Evolutionary conservation across 1,284 basidiomycete genomes (phyloP), one percentile per base, ranked within the genome.

Genomic region (Ganoderma leucocontextum): DNA sequence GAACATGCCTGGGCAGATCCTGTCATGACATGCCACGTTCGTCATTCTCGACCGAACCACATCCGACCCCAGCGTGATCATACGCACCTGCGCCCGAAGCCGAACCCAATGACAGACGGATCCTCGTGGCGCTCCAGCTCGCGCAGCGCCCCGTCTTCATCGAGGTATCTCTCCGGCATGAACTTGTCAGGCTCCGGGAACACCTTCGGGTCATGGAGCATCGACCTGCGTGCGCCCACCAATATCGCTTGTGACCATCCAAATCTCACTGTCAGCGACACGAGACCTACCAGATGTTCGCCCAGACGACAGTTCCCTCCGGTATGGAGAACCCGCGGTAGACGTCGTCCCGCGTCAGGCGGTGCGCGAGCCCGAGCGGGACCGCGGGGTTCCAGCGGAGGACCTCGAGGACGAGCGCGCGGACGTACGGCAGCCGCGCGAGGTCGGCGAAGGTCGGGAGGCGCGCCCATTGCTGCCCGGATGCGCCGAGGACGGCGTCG

Each of bases 361-460:
- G 70, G 69, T 80, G 80, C 3, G 76, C 73, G n/a, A 78, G 64
- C 17, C 76, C 76, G 13, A 78, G 71, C 0, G 76, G 76, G 0
- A 77, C 76, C 6, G 72, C 69, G 8, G 76, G 78, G 66, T 80
- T 78, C 80, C 76, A 82, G 25, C 80, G 72, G 49, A 80, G 74
- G 0, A 79, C 68, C 65, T 82, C 82, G 47, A 80, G 79, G 3
- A 82, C 75, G 36, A 83, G 68, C 2, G 81, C 82, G 17, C 75
- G 74, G 3, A 83, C 73, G 66, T 81, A 83, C 5, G 80, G 81
- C 33, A 83, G 72, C 10, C 60, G 64, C 2, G 62, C 60, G 39
- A 77, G 69, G 66, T 83, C 80, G 1, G 75, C 63, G 57, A 81
- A 76, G 1, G 71, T 72, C 10, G 82, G 82, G 19, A 82, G 72